Percentiles rank a stretch among this genome's conserved stretches.
phyloP scores from a whole-genome alignment of 2,329 filamentous ascomycete genomes.

The Talaromyces sp. region DNA sequence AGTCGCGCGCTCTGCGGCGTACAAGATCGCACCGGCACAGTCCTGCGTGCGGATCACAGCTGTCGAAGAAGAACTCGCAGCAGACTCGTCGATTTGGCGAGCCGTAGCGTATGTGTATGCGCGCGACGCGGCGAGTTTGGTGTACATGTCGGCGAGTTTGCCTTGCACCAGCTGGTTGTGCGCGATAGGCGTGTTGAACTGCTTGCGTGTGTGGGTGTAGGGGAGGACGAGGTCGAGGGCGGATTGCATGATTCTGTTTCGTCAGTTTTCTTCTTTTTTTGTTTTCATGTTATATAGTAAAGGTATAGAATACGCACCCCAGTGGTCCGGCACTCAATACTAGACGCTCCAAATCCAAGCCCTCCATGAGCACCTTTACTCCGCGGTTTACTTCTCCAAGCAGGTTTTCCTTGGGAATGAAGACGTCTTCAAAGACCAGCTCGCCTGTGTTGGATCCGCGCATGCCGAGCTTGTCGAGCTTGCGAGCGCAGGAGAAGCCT shows the following conservation, averaged over 20 bases:
- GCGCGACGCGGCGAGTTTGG: slow-evolving; percentile 75
- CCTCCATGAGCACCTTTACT: slow-evolving; percentile 90
- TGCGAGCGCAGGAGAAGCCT: slow-evolving; percentile 81
- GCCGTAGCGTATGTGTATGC: slow-evolving; percentile 86
- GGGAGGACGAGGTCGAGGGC: slow-evolving; percentile 79
- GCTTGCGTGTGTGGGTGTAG: slow-evolving; percentile 80
- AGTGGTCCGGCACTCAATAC: slow-evolving; percentile 87
- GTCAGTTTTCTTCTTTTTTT: background rate
- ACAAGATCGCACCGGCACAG: slow-evolving; percentile 90
- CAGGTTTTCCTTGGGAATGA: slow-evolving; percentile 76
- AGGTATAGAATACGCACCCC: slow-evolving; percentile 43
- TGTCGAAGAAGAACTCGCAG: slow-evolving; percentile 64
- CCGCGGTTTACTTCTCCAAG: slow-evolving; percentile 76
- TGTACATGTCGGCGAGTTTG: slow-evolving; percentile 95
- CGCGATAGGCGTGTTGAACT: slow-evolving; percentile 81
- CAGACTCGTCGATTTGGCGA: slow-evolving; percentile 57
- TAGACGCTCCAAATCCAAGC: slow-evolving; percentile 85
- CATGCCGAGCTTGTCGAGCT: slow-evolving; percentile 98
- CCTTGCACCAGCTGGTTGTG: slow-evolving; percentile 92
- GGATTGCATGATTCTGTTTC: slow-evolving; percentile 73
- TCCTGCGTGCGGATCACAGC: slow-evolving; percentile 67
- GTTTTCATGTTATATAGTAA: background rate
- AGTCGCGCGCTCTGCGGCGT: slow-evolving; percentile 55
- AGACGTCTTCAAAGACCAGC: slow-evolving; percentile 82
- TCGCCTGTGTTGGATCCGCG: slow-evolving; percentile 94